Conservation (phyloP, 345 rosid species). For the Dipteronia dyeriana region DNA sequence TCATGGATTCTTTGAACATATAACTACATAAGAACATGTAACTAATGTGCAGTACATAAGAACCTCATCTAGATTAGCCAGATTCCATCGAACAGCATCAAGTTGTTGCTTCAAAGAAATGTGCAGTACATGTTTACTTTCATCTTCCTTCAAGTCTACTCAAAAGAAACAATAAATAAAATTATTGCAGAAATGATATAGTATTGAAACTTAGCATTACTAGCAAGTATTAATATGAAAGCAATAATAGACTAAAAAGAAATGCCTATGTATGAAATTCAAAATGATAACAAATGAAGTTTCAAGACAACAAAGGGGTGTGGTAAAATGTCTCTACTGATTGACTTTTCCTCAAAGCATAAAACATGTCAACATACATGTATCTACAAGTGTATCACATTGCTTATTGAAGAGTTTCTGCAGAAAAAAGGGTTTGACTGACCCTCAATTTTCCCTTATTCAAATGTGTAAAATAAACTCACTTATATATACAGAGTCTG, state of each 20-base stretch:
- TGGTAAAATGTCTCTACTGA: neutral
- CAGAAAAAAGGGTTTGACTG: no score
- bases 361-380: neutral
- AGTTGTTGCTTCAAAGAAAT: conserved; percentile 48
- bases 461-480: no score
- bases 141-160: conserved; percentile 54
- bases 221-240: no score
- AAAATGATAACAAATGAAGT: neutral
- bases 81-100: conserved; percentile 82
- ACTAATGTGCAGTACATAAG: no score
- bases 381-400: neutral
- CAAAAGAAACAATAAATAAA: conserved; percentile 4
- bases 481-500: no score
- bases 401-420: neutral
- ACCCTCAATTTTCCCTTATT: no score
- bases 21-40: conserved; percentile 5
- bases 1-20: conserved; percentile 1
- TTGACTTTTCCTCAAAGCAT: neutral
- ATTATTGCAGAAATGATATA: conserved; percentile 1
- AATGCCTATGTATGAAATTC: neutral
- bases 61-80: conserved; percentile 87
- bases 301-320: neutral
- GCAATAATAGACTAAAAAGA: neutral
- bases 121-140: conserved; percentile 75
- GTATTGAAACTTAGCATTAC: neutral